Evolutionary conservation across 2,329 filamentous ascomycete genomes (phyloP), one percentile per base, ranked within the genome.

Genomic region (Hypoxylon sp.): DNA sequence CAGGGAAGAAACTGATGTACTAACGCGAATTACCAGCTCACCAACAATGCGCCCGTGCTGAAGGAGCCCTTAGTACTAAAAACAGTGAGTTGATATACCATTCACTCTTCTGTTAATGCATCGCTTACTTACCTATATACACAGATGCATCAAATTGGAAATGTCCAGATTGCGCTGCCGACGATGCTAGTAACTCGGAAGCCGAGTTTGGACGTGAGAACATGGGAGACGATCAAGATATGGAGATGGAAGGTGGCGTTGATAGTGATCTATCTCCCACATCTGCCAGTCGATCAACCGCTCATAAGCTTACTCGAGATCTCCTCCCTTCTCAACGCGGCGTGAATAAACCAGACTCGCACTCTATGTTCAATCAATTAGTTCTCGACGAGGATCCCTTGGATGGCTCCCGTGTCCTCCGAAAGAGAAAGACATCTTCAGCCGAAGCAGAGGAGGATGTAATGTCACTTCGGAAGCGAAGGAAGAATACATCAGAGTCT

Each of bases 401-500:
- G 82, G 92, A 95, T 79, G 92, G 91, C 50, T 90, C 93, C 8
- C 90, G 94, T 59, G 88, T 92, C 33, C 82, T 97, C 66, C 88
- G 94, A 67, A 97, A 97, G 81, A 89, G 94, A 59, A 97, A 95
- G 79, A 91, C 93, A 17, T 94, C 93, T 0, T 91, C 92, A 2
- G 84, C 87, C 11, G 90, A 91, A 53, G 83, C 81, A 66, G 84
- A 93, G 70, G 85, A 91, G 70, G 82, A 83, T 14, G 80, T 82
- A 14, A 80, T 84, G 64, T 82, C 84, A 0, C 77, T 85, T 37
- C 85, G 86, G 67, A 90, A 88, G 77, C 84, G 88, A 35, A 80
- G 85, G 48, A 84, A 84, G 73, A 83, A 85, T 24, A 80, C 81
- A 0, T 82, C 81, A n/a, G 84, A 82, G 35, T 80, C 79, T 37